phyloP scores from a whole-genome alignment of 345 rosid species.

The Syzygium aqueum region DNA sequence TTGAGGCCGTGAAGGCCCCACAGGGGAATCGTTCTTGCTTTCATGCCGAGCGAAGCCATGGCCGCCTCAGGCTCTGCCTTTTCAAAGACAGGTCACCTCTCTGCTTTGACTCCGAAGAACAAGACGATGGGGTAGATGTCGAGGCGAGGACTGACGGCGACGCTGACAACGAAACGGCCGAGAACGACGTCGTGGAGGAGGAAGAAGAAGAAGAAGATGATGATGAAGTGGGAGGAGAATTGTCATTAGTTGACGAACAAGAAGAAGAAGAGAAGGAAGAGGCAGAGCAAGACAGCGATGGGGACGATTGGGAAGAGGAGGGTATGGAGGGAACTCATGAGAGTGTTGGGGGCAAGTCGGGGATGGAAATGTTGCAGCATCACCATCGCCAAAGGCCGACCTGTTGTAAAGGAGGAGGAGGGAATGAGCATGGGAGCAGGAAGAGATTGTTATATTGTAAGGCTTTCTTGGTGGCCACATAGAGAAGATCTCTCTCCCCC shows the following conservation, averaged over 20 bases:
- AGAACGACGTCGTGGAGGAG: neutral
- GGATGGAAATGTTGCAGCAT: neutral
- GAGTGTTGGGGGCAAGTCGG: neutral
- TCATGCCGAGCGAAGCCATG: constrained; percentile 59
- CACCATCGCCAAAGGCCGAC: neutral
- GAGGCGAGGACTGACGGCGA: neutral
- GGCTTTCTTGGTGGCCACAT: constrained; percentile 56
- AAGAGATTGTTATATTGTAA: constrained; percentile 42
- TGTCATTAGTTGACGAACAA: neutral
- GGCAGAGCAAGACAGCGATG: neutral
- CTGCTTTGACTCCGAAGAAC: constrained; percentile 2
- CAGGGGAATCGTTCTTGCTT: constrained; percentile 17
- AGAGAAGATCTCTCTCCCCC: neutral
- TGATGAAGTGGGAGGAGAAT: neutral
- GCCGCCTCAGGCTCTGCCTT: constrained; percentile 65
- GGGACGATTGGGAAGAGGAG: neutral
- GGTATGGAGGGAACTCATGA: neutral
- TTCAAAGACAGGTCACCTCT: constrained; percentile 18
- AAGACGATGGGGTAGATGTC: neutral
- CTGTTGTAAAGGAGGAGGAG: constrained; percentile 40
- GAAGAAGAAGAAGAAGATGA: neutral
- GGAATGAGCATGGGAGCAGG: constrained; percentile 1
- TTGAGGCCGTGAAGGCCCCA: constrained; percentile 40
- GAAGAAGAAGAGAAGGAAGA: neutral
- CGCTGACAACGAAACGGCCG: neutral